phyloP scores from a whole-genome alignment of 345 rosid genomes.

The Cardamine chenopodiifolia region DNA sequence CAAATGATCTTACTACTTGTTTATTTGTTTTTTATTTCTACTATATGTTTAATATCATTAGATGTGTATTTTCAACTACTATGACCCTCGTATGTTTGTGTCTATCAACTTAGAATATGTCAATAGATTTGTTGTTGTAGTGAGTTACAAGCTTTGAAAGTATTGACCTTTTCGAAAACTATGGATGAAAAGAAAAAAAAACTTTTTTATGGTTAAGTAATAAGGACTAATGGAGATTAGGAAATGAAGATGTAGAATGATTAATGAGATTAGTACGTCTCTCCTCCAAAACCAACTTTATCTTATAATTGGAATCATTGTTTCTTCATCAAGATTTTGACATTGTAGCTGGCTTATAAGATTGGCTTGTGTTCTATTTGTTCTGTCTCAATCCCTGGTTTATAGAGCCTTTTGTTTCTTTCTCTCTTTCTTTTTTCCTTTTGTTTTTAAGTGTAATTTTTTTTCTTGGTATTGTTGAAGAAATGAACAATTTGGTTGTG shows the following conservation, averaged over 20 bases:
- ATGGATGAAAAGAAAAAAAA: constrained; percentile 6
- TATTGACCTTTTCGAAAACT: constrained; percentile 30
- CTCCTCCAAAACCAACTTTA: constrained; percentile 16
- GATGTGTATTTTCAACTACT: constrained; percentile 18
- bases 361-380: constrained; percentile 21
- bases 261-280: constrained; percentile 11
- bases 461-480: constrained; percentile 52
- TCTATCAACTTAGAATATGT: constrained; percentile 10
- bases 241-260: constrained; percentile 1
- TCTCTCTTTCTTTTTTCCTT: neutral
- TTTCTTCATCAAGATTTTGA: constrained; percentile 9
- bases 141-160: constrained; percentile 21
- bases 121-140: constrained; percentile 5
- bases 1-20: constrained; percentile 31
- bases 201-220: neutral
- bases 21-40: neutral
- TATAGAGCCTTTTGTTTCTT: constrained; percentile 33
- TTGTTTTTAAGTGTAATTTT: constrained; percentile 14
- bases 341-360: constrained; percentile 31
- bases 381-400: constrained; percentile 34
- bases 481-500: constrained; percentile 51
- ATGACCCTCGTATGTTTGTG: constrained; percentile 21
- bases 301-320: constrained; percentile 3
- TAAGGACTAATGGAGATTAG: constrained; percentile 19
- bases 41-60: constrained; percentile 6